Conservation (phyloP, 305 asterid genomes). For the Andrographis paniculata region DNA sequence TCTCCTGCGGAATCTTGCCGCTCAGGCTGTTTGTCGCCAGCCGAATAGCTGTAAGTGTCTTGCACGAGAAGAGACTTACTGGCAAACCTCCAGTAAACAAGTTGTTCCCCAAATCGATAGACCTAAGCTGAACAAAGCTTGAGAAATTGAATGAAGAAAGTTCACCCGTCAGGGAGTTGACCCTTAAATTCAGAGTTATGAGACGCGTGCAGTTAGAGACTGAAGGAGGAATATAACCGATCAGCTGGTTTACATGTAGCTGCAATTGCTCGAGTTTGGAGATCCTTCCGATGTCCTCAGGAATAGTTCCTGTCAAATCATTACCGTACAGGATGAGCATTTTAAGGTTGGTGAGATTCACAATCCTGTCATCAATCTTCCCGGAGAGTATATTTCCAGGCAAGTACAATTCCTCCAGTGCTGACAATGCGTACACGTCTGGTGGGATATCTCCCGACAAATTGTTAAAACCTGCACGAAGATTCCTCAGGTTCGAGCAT, state of each 20-base stretch:
- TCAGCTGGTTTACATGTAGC: conserved; percentile 60
- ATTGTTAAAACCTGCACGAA: conserved; percentile 64
- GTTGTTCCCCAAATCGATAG: conserved; percentile 74
- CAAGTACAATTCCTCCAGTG: conserved; percentile 48
- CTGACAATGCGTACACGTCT: conserved; percentile 34
- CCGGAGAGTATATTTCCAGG: conserved; percentile 65
- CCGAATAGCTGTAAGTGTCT: conserved; percentile 61
- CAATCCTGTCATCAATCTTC: conserved; percentile 30
- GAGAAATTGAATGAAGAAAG: conserved; percentile 67
- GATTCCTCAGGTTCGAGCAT: conserved; percentile 36
- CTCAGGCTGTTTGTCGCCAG: conserved; percentile 52
- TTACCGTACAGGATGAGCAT: conserved; percentile 57
- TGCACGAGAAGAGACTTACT: conserved; percentile 52
- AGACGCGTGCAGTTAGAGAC: conserved; percentile 58
- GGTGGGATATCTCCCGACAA: conserved; percentile 51
- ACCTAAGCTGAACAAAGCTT: conserved; percentile 32
- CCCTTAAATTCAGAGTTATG: conserved; percentile 50
- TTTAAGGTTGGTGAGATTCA: conserved; percentile 43
- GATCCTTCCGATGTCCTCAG: conserved; percentile 57
- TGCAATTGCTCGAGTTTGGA: conserved; percentile 45
- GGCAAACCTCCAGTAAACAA: conserved; percentile 54
- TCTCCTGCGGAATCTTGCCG: conserved; percentile 53
- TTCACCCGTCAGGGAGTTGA: conserved; percentile 61
- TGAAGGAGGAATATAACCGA: conserved; percentile 62
- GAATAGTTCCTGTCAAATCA: conserved; percentile 47